A percentile compares a stretch with the other conserved stretches of the same genome.
Conservation (phyloP, 352 stramenopile genomes). For the Globisporangium spiculum region DNA sequence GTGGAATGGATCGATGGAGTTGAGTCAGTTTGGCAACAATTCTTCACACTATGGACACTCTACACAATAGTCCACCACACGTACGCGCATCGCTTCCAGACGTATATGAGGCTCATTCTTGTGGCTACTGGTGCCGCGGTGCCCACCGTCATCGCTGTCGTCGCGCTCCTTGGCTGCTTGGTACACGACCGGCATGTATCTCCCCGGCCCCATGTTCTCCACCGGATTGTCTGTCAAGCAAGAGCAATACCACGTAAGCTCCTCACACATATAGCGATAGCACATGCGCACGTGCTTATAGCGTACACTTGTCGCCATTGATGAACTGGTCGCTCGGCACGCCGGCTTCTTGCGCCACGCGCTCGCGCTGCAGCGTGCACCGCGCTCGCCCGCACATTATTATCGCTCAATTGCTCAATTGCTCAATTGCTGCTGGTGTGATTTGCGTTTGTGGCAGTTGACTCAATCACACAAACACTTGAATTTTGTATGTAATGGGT, state of each 20-base stretch:
- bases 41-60: background rate
- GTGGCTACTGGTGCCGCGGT: background rate
- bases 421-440: no score
- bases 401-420: no score
- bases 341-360: conserved; percentile 45
- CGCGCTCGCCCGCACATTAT: conserved; percentile 71
- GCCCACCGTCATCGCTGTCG: background rate
- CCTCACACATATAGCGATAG: background rate
- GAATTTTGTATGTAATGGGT: no score
- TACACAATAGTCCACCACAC: conserved; percentile 7
- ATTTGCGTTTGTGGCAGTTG: no score
- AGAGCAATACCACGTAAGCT: background rate
- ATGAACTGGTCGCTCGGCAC: conserved; percentile 49
- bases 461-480: no score
- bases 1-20: background rate
- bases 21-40: background rate
- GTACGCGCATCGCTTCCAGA: conserved; percentile 67
- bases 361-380: conserved; percentile 54
- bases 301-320: conserved; percentile 63
- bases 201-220: conserved; percentile 76
- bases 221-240: conserved; percentile 50
- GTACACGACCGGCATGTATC: conserved; percentile 62
- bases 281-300: conserved; percentile 20
- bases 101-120: conserved; percentile 18
- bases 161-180: background rate